Conservation (phyloP, 805 yeast species). For the Hemisphaericaspora nanyangensis region DNA sequence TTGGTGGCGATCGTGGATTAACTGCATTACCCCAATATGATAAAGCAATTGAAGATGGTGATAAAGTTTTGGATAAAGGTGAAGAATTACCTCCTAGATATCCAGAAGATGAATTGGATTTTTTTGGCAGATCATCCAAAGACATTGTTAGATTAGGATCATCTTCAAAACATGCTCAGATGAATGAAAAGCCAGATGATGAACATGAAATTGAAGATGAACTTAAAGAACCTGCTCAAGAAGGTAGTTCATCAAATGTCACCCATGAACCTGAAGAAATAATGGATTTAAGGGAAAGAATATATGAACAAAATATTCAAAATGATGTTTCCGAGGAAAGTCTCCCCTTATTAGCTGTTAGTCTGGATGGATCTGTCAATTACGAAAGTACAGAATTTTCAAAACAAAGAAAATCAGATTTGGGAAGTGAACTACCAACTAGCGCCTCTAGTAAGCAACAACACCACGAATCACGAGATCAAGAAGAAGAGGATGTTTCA, state of each 20-base stretch:
- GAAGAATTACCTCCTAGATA: slow-evolving; percentile 71
- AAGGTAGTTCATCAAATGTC: slow-evolving; percentile 11
- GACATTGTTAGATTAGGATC: slow-evolving; percentile 24
- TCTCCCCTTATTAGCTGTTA: slow-evolving; percentile 7
- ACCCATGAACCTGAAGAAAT: slow-evolving; percentile 34
- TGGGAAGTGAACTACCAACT: not conserved
- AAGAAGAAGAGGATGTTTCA: not conserved
- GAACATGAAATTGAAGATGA: slow-evolving; percentile 9
- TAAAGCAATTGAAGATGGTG: slow-evolving; percentile 32
- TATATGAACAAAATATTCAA: slow-evolving; percentile 24
- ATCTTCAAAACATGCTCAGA: slow-evolving; percentile 17
- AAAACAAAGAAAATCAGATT: not conserved
- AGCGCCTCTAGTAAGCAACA: not conserved
- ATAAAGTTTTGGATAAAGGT: slow-evolving; percentile 63
- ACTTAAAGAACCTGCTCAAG: slow-evolving; percentile 3
- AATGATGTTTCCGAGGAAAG: slow-evolving; percentile 4
- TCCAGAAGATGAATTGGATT: slow-evolving; percentile 59
- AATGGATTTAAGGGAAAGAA: slow-evolving; percentile 30
- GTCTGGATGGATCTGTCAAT: not conserved
- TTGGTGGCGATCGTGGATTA: slow-evolving; percentile 36
- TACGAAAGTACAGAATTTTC: slow-evolving; percentile 1
- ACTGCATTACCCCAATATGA: slow-evolving; percentile 42
- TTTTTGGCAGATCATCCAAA: slow-evolving; percentile 46
- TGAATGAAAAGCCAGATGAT: slow-evolving; percentile 10
- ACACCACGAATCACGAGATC: not conserved